Evolutionary conservation across 495 filamentous ascomycete species (phyloP).

Genomic region (Extremus antarcticus): DNA sequence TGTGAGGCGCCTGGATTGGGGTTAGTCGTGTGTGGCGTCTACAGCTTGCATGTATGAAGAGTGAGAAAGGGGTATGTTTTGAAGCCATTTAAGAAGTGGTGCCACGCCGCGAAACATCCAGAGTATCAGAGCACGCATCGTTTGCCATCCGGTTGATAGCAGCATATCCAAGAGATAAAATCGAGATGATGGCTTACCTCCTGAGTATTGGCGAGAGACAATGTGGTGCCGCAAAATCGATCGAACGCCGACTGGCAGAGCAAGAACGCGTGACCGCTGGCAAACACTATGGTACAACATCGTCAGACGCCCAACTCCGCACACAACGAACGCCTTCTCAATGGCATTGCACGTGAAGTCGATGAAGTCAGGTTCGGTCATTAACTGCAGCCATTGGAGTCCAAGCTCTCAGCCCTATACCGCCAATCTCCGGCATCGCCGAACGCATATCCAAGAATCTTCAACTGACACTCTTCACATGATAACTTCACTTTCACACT

Average conservation of each 20-base stretch:
- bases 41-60: neutral
- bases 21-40: neutral
- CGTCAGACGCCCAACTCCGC: neutral
- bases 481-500: neutral
- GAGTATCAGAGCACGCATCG: too few species aligned
- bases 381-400: neutral
- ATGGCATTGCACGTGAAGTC: neutral
- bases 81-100: neutral
- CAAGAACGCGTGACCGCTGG: neutral
- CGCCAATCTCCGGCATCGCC: neutral
- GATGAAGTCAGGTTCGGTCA: too few species aligned
- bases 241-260: neutral
- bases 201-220: neutral
- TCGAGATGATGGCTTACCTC: neutral
- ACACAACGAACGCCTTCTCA: neutral
- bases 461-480: too few species aligned
- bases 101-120: too few species aligned
- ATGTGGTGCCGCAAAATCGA: neutral
- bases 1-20: conserved; percentile 13
- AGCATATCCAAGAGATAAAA: neutral
- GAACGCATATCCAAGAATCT: too few species aligned
- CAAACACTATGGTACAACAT: neutral
- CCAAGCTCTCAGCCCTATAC: neutral
- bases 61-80: neutral
- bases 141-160: too few species aligned